A percentile compares a stretch with the other conserved stretches of the same genome.
Evolutionary conservation across 345 rosid genomes (phyloP).

Genomic region (Atalantia buxifolia): DNA sequence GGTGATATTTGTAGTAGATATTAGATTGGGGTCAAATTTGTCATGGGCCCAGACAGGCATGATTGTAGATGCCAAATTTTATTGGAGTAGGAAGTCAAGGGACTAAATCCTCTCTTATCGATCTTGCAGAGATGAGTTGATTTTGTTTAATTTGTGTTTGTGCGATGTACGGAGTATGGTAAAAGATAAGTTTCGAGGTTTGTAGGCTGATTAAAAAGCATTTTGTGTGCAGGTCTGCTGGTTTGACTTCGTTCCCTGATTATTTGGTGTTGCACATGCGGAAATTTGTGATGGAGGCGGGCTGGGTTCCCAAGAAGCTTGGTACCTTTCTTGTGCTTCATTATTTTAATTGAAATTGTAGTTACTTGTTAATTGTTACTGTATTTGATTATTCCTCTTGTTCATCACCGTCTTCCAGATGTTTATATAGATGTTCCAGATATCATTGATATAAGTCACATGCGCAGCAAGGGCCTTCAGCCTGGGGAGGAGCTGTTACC

Average conservation of each 20-base stretch:
- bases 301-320: conserved; percentile 99
- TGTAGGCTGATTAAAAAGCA: background rate
- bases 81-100: background rate
- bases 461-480: conserved; percentile 95
- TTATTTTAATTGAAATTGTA: conserved; percentile 7
- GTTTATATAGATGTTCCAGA: conserved; percentile 96
- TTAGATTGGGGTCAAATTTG: background rate
- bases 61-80: background rate
- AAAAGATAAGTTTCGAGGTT: background rate
- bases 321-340: conserved; percentile 41
- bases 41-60: background rate
- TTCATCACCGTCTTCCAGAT: conserved; percentile 44
- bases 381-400: conserved; percentile 3
- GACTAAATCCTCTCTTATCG: background rate
- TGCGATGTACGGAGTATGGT: background rate
- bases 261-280: conserved; percentile 96
- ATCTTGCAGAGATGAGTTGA: background rate
- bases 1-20: background rate
- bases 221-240: conserved; percentile 65
- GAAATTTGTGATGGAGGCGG: conserved; percentile 91
- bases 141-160: background rate
- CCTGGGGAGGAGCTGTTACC: conserved; percentile 92
- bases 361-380: conserved; percentile 8
- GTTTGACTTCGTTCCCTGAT: conserved; percentile 94
- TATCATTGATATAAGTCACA: conserved; percentile 82